Evolutionary conservation across 2,329 filamentous ascomycete species (phyloP).

Genomic region (Pezicula radicicola): DNA sequence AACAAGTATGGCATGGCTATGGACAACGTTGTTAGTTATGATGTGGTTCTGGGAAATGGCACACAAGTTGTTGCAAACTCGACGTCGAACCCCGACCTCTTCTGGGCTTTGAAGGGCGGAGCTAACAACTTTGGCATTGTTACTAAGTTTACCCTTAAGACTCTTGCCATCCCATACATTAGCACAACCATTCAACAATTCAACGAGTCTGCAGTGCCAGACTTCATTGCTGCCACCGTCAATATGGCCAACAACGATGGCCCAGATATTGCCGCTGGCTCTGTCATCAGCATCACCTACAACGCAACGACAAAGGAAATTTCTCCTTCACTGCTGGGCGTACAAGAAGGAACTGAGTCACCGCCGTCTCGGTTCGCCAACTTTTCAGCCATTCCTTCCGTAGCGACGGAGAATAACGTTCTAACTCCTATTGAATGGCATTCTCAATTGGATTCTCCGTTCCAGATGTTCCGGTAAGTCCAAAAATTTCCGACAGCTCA

Average conservation of each 20-base stretch:
- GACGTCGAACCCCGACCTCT: constrained; percentile 19
- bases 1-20: constrained; percentile 23
- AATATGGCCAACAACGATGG: constrained; percentile 7
- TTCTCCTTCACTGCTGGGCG: constrained; percentile 9
- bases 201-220: constrained; percentile 2
- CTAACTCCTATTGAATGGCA: constrained; percentile 2
- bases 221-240: constrained; percentile 8
- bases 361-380: constrained; percentile 10
- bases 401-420: constrained; percentile 1
- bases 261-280: constrained; percentile 8
- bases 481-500: constrained; percentile 10
- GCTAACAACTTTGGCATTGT: constrained; percentile 29
- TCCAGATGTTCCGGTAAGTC: constrained; percentile 11
- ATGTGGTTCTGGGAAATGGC: constrained; percentile 5
- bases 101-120: constrained; percentile 28
- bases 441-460: constrained; percentile 9
- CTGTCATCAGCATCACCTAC: constrained; percentile 4
- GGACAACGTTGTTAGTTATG: constrained; percentile 4
- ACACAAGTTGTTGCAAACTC: constrained; percentile 1
- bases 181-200: constrained; percentile 9
- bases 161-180: constrained; percentile 19
- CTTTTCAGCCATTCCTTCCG: constrained; percentile 10
- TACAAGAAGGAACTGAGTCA: constrained; percentile 8
- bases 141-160: constrained; percentile 26
- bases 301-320: constrained; percentile 9